Base-by-base conservation (phyloP, 2,329 filamentous ascomycete species). In the Gremmenia infestans region DNA sequence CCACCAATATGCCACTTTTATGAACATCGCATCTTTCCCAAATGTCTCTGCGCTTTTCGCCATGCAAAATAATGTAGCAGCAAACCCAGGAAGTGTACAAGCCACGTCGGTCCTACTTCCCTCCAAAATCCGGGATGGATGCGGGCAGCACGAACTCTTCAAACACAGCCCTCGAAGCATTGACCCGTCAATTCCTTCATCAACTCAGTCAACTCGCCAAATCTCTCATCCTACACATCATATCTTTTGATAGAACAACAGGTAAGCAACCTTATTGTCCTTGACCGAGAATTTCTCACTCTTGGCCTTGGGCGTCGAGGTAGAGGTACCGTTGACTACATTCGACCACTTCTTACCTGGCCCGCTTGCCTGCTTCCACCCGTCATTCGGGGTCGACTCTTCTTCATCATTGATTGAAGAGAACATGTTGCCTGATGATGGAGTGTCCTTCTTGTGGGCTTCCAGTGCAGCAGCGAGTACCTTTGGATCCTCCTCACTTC, bases 201-300 rank as follows among this genome's bases (percentile, higher is more conserved):
- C 28, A 28, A 28, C 28, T 28, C 28, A 9, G 28, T 28, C 28
- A 36, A 28, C 47, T 50, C 36, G 25, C 25, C 25, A 46, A n/a
- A 22, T 11, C 48, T 35, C 42, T n/a, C 8, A n/a, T 40, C 39
- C n/a, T 2, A 17, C 15, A 22, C 52, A 39, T 68, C 58, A 68
- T 60, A 70, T 68, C 57, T 63, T 69, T 76, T 97, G 88, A 72
- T 99, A 99, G 75, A 99, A 96, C 68, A 99, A 76, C 63, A 99
- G 83, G 74, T 99, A 99, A 4, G 94, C 94, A 56, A 97, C 93
- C 79, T 96, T 96, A 79, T 93, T 96, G 72, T 97, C 93, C 73
- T 90, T 91, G 69, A 89, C 73, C 17, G 79, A 79, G 56, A 74
- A 74, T 60, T 74, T 81, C 63, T 75, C 82, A 65, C 85, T 84